Percentiles rank a stretch among this genome's conserved stretches.
Evolutionary conservation across 1,284 basidiomycete species (phyloP).

Genomic region (Rhizoctonia solani): DNA sequence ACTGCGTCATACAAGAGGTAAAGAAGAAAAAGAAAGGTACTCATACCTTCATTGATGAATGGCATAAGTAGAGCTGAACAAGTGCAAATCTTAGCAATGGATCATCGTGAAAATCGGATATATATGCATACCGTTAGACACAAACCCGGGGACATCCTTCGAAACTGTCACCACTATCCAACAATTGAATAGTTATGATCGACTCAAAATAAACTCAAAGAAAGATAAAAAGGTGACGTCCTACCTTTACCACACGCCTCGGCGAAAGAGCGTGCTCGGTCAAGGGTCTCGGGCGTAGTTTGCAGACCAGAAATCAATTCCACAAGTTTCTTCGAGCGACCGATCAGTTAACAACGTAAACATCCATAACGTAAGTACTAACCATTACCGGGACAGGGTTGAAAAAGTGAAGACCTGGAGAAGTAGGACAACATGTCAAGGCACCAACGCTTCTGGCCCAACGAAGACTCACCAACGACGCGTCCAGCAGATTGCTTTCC

Average conservation of each 20-base stretch:
- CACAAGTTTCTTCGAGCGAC: conserved; percentile 75
- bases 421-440: conserved; percentile 30
- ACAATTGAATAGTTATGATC: conserved; percentile 3
- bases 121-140: conserved; percentile 61
- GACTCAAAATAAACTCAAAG: too few relatives aligned
- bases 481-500: conserved; percentile 66
- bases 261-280: conserved; percentile 81
- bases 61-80: conserved; percentile 74
- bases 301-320: conserved; percentile 93
- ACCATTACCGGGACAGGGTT: conserved; percentile 96
- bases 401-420: conserved; percentile 86
- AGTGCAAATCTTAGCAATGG: not conserved
- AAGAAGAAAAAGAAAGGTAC: too few relatives aligned
- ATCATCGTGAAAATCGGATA: not conserved
- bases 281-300: conserved; percentile 77
- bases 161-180: conserved; percentile 80
- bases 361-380: conserved; percentile 40
- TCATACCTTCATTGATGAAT: conserved; percentile 79
- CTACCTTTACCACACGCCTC: conserved; percentile 87
- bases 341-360: conserved; percentile 9
- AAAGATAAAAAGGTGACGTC: too few relatives aligned
- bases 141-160: conserved; percentile 89
- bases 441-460: not conserved
- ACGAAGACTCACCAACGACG: conserved; percentile 65
- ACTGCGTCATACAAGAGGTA: not conserved